These are phyloP conservation scores for Colletotrichum horii DNA, from an alignment of 2,329 filamentous ascomycete genomes.

Conservation along the genomic window DNA sequence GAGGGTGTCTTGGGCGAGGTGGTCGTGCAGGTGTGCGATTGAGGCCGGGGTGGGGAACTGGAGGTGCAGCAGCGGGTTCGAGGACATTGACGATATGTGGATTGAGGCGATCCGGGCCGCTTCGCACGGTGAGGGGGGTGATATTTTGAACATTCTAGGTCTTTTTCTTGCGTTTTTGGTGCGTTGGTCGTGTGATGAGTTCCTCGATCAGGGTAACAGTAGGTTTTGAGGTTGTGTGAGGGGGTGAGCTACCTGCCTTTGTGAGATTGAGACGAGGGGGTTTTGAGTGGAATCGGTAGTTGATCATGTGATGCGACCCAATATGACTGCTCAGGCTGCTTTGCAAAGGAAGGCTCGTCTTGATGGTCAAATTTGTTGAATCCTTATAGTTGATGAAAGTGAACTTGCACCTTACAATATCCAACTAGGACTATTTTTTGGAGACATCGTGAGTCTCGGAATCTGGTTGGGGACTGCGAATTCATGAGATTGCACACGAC, in stretches of 20 bases:
- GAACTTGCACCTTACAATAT: background rate
- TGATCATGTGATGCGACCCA: background rate
- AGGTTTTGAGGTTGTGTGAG: background rate
- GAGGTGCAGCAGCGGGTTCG: conserved; percentile 42
- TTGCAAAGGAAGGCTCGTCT: background rate
- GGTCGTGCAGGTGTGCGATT: conserved; percentile 31
- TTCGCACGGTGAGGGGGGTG: conserved; percentile 5
- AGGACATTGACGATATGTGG: conserved; percentile 43
- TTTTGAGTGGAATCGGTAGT: background rate
- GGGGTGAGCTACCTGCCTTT: background rate
- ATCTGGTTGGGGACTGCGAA: background rate
- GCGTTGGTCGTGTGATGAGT: background rate
- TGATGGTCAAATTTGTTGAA: background rate
- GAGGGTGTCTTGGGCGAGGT: conserved; percentile 34
- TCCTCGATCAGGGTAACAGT: background rate
- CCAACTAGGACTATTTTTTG: background rate
- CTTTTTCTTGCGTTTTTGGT: background rate
- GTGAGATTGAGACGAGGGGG: background rate
- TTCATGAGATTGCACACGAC: background rate
- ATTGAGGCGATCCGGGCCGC: conserved; percentile 31
- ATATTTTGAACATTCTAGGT: background rate
- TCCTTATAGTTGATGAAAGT: background rate
- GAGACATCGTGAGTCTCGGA: background rate
- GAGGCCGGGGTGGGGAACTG: conserved; percentile 41
- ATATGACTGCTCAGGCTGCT: background rate